Evolutionary conservation across 2,329 filamentous ascomycete genomes (phyloP), one percentile per base, ranked within the genome.

Genomic region (Mollisiaceae sp.): DNA sequence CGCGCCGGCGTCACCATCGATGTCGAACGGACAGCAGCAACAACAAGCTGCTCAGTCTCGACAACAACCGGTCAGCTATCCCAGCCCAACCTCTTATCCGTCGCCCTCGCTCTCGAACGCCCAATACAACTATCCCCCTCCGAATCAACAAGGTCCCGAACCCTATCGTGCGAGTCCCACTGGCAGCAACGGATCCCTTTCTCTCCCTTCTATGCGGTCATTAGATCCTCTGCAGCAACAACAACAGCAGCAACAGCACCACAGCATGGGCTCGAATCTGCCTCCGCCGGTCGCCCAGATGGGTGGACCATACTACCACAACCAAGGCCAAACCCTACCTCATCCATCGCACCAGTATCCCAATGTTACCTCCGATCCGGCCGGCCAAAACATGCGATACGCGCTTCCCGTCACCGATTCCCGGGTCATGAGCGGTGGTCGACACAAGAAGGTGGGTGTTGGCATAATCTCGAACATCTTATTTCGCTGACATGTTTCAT

Each of bases 361-460:
- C 59, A 75, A 78, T 70, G 80, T 83, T 74, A 80, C 78, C 61
- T 81, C 80, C 22, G 79, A 81, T 71, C 81, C 81, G 56, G 79
- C 78, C 67, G 74, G 77, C 55, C 76, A 79, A 65, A 75, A 78
- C 63, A 82, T 85, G 79, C 82, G 85, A 74, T 87, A 85, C 75
- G 81, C 84, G 65, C 77, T 88, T 50, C 83, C 86, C 68, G 79
- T 86, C 70, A 82, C 76, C 35, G 82, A 80, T 59, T 78, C 81
- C 62, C 77, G 79, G n/a, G 80, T 87, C 68, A 82, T 89, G 77
- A 85, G 85, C 24, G 85, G 86, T 66, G 86, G 85, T 57, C 82
- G 88, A 72, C 87, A 90, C 76, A 87, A 87, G 73, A 79, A 79
- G 73, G 78, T 77, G 66, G 60, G 69, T 55, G 36, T 54, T 38